Conservation (phyloP, 2,329 filamentous ascomycete genomes). For the Beauveria sp. region DNA sequence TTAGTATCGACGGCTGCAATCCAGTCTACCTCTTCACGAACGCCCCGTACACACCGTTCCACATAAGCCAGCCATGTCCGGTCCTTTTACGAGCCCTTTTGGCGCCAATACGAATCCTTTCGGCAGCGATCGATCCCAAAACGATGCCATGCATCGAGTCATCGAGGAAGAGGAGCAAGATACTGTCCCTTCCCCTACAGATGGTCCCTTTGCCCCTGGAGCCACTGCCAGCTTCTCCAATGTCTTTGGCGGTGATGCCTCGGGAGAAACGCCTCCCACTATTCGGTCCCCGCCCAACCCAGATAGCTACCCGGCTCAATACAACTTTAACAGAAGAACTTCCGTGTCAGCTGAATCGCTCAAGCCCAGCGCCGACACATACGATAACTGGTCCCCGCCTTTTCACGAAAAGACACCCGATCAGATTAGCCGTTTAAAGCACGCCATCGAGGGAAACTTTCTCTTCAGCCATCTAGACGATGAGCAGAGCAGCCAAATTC, state of each 20-base stretch:
- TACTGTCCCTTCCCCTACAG: constrained; percentile 65
- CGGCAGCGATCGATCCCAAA: constrained; percentile 41
- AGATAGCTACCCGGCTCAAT: constrained; percentile 79
- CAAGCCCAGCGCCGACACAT: constrained; percentile 74
- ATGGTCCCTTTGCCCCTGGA: constrained; percentile 44
- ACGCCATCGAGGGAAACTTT: constrained; percentile 82
- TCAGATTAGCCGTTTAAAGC: constrained; percentile 70
- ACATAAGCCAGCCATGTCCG: constrained; percentile 48
- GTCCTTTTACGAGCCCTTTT: constrained; percentile 69
- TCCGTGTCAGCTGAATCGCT: constrained; percentile 96
- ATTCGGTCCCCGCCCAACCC: constrained; percentile 44
- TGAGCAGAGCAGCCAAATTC: constrained; percentile 78
- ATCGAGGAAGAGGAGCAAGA: constrained; percentile 83
- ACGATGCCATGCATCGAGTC: constrained; percentile 40
- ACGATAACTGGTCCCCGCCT: constrained; percentile 87
- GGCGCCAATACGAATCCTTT: constrained; percentile 67
- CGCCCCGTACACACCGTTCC: neutral
- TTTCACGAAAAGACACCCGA: constrained; percentile 75
- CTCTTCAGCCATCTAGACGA: constrained; percentile 92
- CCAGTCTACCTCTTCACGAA: neutral
- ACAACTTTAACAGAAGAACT: constrained; percentile 86
- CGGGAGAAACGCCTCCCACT: constrained; percentile 37
- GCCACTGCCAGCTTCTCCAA: constrained; percentile 37
- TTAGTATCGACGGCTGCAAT: neutral
- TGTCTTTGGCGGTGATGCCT: constrained; percentile 47